Percentiles rank a stretch among this genome's conserved stretches.
phyloP scores from a whole-genome alignment of 148 eudicot species.

The Agrostemma githago region DNA sequence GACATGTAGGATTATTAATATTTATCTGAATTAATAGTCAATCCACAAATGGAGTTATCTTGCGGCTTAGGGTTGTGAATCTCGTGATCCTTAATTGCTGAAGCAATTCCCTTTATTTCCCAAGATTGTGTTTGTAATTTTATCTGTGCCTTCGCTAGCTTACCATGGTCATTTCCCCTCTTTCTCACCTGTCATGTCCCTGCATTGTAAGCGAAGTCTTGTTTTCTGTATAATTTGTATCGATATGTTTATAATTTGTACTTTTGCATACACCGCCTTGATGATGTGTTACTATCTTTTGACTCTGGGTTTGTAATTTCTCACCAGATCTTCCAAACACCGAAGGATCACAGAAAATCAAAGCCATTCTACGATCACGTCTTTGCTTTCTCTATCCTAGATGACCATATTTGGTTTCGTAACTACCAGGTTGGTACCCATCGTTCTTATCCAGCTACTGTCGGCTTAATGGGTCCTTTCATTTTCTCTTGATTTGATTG shows the following conservation, averaged over 20 bases:
- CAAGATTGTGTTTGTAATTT: no score
- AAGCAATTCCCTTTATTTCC: no score
- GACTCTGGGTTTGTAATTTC: constrained; percentile 6
- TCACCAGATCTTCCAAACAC: constrained; percentile 76
- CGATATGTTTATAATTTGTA: no score
- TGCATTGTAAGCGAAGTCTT: not conserved
- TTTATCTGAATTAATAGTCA: no score
- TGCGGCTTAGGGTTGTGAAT: no score
- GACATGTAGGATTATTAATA: no score
- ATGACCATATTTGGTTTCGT: constrained; percentile 90
- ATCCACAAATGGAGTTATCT: no score
- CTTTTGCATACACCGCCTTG: not conserved
- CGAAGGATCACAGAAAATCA: constrained; percentile 88
- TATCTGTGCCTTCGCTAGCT: no score
- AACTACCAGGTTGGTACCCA: constrained; percentile 72
- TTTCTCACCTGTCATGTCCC: no score
- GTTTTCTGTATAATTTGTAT: not conserved
- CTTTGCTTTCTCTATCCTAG: constrained; percentile 80
- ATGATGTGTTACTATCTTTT: not conserved
- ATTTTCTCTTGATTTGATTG: not conserved
- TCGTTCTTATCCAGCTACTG: no score
- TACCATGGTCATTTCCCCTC: no score
- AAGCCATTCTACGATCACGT: constrained; percentile 91
- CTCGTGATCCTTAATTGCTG: no score
- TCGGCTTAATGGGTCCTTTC: not conserved